These are phyloP conservation scores for Sorghum bicolor DNA, from an alignment of 176 grass and related monocot genomes.

Conservation along the genomic window DNA sequence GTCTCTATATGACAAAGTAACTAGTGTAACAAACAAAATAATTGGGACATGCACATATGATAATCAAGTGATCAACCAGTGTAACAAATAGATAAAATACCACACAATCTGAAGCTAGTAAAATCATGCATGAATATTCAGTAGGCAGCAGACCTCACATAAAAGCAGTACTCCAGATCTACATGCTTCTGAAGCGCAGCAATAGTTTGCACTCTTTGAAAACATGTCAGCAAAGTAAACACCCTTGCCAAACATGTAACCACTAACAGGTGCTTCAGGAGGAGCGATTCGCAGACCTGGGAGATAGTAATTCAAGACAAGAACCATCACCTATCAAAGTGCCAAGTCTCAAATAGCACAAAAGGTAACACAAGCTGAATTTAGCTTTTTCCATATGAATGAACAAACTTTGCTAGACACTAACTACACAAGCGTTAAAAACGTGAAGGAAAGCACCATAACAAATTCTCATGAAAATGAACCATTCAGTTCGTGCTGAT, in stretches of 20 bases:
- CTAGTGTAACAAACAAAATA: background rate
- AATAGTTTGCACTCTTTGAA: conserved; percentile 99
- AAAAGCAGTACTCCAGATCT: conserved; percentile 86
- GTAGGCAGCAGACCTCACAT: conserved; percentile 60
- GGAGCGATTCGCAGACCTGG: conserved; percentile 93
- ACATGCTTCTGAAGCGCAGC: conserved; percentile 56
- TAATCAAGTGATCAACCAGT: background rate
- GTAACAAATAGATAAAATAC: conserved; percentile 11
- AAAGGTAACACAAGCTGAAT: conserved; percentile 14
- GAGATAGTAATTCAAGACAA: conserved; percentile 20
- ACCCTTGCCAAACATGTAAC: conserved; percentile 97
- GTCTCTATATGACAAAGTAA: background rate
- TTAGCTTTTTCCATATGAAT: background rate
- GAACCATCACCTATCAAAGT: background rate
- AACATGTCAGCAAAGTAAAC: conserved; percentile 98
- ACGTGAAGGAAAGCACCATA: background rate
- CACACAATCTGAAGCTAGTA: background rate
- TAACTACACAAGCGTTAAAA: background rate
- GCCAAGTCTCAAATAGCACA: conserved; percentile 8
- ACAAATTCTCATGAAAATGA: conserved; percentile 13
- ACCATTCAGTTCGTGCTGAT: conserved; percentile 10
- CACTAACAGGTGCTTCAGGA: conserved; percentile 88
- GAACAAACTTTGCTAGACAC: background rate
- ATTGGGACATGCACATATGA: background rate
- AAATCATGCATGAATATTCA: background rate